Percentiles rank a stretch among this genome's conserved stretches.
These are phyloP conservation scores for Cadophora luteo-olivacea DNA, from an alignment of 2,329 filamentous ascomycete genomes.

Conservation along the genomic window DNA sequence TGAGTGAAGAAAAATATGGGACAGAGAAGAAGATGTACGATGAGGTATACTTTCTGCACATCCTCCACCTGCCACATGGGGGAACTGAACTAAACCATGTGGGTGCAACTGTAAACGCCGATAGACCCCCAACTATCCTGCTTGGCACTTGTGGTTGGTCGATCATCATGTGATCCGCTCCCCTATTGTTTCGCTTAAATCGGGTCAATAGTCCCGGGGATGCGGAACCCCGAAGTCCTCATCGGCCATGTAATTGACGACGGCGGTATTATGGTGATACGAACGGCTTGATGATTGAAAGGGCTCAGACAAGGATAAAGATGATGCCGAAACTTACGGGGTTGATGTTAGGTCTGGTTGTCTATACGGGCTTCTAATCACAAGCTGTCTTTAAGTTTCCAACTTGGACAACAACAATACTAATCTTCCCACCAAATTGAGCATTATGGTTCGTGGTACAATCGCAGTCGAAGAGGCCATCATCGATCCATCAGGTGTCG, in stretches of 20 bases:
- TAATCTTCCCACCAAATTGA: no score
- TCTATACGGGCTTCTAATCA: no score
- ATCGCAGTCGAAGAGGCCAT: slow-evolving; percentile 36
- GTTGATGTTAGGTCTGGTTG: no score
- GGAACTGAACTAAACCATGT: not conserved
- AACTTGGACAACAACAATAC: no score
- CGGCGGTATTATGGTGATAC: not conserved
- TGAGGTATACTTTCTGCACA: not conserved
- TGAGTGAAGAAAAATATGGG: no score
- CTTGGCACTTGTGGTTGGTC: not conserved
- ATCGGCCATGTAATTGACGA: not conserved
- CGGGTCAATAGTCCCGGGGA: not conserved
- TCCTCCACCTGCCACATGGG: not conserved
- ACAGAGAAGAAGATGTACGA: not conserved
- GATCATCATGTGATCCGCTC: not conserved
- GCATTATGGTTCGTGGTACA: slow-evolving; percentile 25
- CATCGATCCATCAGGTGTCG: slow-evolving; percentile 29
- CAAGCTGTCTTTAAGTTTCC: not conserved
- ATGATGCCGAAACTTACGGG: slow-evolving; percentile 34
- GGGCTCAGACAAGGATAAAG: not conserved
- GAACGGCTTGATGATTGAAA: not conserved
- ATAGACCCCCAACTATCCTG: not conserved
- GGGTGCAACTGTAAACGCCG: not conserved
- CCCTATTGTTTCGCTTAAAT: not conserved
- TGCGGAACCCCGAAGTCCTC: not conserved